Evolutionary conservation across 441 rosid genomes (phyloP).

Genomic region (Hura crepitans): DNA sequence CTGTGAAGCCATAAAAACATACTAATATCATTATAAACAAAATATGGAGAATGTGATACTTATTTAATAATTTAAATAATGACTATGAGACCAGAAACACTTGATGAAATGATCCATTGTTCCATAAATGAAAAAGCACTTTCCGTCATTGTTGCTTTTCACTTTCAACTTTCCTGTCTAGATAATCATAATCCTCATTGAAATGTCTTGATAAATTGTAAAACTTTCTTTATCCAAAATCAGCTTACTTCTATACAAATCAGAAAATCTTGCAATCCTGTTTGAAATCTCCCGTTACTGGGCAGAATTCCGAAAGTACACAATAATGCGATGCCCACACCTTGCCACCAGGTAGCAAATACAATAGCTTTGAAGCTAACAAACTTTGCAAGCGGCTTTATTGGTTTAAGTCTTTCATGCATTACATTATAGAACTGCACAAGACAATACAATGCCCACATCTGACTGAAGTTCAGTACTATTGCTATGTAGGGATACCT

Average conservation of each 20-base stretch:
- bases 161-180: no score
- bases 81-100: neutral
- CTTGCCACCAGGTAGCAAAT: slow-evolving; percentile 98
- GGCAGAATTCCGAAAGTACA: slow-evolving; percentile 60
- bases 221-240: neutral
- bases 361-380: slow-evolving; percentile 92
- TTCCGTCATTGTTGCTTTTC: no score
- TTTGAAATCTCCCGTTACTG: slow-evolving; percentile 43
- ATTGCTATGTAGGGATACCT: slow-evolving; percentile 76
- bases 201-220: neutral
- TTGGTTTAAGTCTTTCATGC: slow-evolving; percentile 62
- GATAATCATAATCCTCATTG: neutral
- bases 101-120: neutral
- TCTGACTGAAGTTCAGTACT: slow-evolving; percentile 85
- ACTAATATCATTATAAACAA: neutral
- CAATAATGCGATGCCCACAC: slow-evolving; percentile 64
- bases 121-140: neutral
- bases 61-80: no score
- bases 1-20: slow-evolving; percentile 32
- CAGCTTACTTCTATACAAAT: slow-evolving; percentile 78
- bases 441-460: slow-evolving; percentile 91
- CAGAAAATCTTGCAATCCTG: slow-evolving; percentile 69
- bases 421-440: slow-evolving; percentile 78
- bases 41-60: neutral
- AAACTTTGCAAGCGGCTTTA: slow-evolving; percentile 79